Percentiles rank a stretch among this genome's conserved stretches.
Evolutionary conservation across 805 yeast genomes (phyloP).

Genomic region (Hanseniaspora mollemarum): DNA sequence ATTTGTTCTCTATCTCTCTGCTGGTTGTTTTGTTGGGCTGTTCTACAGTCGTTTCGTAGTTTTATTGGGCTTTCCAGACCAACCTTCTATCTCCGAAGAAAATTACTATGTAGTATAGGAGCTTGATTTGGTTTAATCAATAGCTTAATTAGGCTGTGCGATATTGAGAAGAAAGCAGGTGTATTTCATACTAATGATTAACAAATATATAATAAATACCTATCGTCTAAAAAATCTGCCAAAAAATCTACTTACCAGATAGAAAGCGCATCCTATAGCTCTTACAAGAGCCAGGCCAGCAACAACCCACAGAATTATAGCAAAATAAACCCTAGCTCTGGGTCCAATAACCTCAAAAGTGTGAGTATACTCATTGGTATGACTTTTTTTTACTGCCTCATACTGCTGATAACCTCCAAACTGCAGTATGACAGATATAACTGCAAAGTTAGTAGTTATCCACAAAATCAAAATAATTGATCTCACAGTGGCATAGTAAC

Average conservation of each 20-base stretch:
- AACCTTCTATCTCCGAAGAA: no score
- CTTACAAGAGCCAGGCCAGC: constrained; percentile 81
- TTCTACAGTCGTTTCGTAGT: no score
- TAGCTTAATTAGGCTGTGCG: no score
- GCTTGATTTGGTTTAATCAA: no score
- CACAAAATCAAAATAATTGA: constrained; percentile 80
- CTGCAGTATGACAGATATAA: constrained; percentile 72
- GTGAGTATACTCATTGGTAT: constrained; percentile 17
- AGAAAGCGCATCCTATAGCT: constrained; percentile 61
- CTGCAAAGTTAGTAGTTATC: constrained; percentile 75
- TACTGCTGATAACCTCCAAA: constrained; percentile 61
- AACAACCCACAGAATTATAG: constrained; percentile 84
- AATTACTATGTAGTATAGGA: no score
- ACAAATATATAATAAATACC: no score
- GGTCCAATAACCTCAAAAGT: constrained; percentile 24
- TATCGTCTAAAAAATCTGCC: no score
- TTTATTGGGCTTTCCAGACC: no score
- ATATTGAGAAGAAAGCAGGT: no score
- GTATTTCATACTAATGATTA: no score
- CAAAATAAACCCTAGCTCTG: constrained; percentile 58
- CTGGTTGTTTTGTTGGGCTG: no score
- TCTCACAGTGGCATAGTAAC: constrained; percentile 83
- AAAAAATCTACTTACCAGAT: constrained; percentile 34
- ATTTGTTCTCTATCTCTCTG: no score
- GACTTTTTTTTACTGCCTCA: constrained; percentile 21